Conservation (phyloP, 805 yeast genomes). For the Wickerhamomyces bovis region DNA sequence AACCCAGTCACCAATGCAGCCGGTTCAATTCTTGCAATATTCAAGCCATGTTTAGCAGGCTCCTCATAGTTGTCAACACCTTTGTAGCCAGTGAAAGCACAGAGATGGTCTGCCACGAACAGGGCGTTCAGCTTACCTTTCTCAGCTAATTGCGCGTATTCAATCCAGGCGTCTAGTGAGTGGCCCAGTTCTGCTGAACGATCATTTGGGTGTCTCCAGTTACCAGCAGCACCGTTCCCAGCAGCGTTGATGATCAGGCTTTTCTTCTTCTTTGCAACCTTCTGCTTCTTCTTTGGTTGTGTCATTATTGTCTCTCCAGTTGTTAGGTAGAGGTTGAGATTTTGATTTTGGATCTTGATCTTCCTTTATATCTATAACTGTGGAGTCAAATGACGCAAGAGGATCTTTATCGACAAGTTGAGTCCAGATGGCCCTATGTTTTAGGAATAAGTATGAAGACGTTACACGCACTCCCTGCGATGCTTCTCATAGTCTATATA, state of each 20-base stretch:
- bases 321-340: not conserved
- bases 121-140: constrained; percentile 32
- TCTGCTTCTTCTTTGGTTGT: constrained; percentile 1
- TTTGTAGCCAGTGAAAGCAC: constrained; percentile 33
- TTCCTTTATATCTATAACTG: not conserved
- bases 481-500: no score
- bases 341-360: not conserved
- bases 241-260: constrained; percentile 5
- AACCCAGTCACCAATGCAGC: constrained; percentile 28
- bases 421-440: no score
- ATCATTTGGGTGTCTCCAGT: constrained; percentile 26
- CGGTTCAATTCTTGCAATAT: constrained; percentile 29
- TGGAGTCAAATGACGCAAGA: not conserved
- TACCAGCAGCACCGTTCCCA: constrained; percentile 18
- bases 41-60: constrained; percentile 25
- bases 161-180: constrained; percentile 29
- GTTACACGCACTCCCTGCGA: no score
- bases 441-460: no score
- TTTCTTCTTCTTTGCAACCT: constrained; percentile 1
- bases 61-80: constrained; percentile 31
- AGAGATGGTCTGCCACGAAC: constrained; percentile 36
- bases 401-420: not conserved
- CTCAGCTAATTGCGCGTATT: constrained; percentile 30
- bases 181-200: constrained; percentile 3
- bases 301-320: not conserved